A percentile compares a stretch with the other conserved stretches of the same genome.
These are phyloP conservation scores for Cornus kousa DNA, from an alignment of 148 eudicot species.

Conservation along the genomic window DNA sequence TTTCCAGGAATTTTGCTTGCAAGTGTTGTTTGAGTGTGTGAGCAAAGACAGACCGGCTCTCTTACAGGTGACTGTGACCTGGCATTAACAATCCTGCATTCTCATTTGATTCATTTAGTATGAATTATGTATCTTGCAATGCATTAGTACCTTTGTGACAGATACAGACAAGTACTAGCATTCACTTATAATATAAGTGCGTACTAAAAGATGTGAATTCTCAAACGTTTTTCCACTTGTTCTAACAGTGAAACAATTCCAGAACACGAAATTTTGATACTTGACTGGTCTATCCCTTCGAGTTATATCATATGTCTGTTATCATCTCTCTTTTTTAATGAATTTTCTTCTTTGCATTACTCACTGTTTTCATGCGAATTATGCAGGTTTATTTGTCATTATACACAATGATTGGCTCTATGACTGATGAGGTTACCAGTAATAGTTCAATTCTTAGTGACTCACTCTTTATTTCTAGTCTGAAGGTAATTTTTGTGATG, in stretches of 20 bases:
- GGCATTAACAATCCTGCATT: neutral
- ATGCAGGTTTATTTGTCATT: constrained; percentile 86
- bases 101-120: neutral
- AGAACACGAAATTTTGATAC: no score
- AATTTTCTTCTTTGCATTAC: neutral
- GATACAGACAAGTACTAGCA: neutral
- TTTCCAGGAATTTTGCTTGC: constrained; percentile 92
- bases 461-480: constrained; percentile 57
- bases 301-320: constrained; percentile 1
- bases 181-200: no score
- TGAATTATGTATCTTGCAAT: neutral
- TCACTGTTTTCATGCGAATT: neutral
- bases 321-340: neutral
- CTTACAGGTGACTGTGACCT: constrained; percentile 55
- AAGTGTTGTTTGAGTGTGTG: constrained; percentile 93
- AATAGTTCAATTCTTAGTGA: constrained; percentile 37
- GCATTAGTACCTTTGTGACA: neutral
- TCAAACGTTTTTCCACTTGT: neutral
- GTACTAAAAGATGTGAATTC: neutral
- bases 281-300: neutral
- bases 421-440: constrained; percentile 61
- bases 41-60: constrained; percentile 97
- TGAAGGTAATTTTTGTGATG: constrained; percentile 55
- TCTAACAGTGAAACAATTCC: neutral
- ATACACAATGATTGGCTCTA: constrained; percentile 62